Evolutionary conservation across 2,329 filamentous ascomycete species (phyloP), one percentile per base, ranked within the genome.

Genomic region (Metarhizium album): DNA sequence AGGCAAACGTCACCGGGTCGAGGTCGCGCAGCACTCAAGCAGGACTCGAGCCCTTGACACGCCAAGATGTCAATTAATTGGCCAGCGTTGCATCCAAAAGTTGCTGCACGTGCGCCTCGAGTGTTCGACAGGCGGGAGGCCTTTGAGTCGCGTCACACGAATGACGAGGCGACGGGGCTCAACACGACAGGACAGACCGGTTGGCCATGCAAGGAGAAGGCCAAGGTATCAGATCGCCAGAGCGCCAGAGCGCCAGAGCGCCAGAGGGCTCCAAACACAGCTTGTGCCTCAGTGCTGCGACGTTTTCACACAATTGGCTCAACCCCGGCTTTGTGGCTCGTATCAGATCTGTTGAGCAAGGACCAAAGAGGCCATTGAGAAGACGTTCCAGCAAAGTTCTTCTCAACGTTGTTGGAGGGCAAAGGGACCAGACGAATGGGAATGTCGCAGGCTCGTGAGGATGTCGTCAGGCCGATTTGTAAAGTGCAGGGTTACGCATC

Each of bases 31-130:
- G 22, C 20, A 43, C 9, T 20, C 40, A n/a, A 16, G 27, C 24
- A 38, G 5, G 20, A 24, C 20, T 43, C 18, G 20, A 40, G n/a
- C n/a, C 11, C 37, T 40, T 11, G 37, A 20, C 37, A 24, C 37
- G 20, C 3, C 11, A 24, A n/a, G 2, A 24, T 2, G 11, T 43
- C 40, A 2, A 16, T 43, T 43, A 29, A 52, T 52, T 52, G 47
- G 50, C 43, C 50, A 52, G 50, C 31, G 45, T 18, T 27, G 23
- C 49, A 42, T 43, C 23, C 37, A 45, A 45, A 47, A 23, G n/a
- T 11, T 33, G 46, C 46, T 16, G 14, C 23, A 49, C 31, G 42
- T 46, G 46, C 49, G 46, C 33, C 35, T 29, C 42, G n/a, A 46
- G 50, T 48, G 37, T n/a, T 40, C 37, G 14, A 13, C 14, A 46